These are phyloP conservation scores for Filobasidium uniguttulatum DNA, from an alignment of 1,284 basidiomycete species.

Conservation along the genomic window DNA sequence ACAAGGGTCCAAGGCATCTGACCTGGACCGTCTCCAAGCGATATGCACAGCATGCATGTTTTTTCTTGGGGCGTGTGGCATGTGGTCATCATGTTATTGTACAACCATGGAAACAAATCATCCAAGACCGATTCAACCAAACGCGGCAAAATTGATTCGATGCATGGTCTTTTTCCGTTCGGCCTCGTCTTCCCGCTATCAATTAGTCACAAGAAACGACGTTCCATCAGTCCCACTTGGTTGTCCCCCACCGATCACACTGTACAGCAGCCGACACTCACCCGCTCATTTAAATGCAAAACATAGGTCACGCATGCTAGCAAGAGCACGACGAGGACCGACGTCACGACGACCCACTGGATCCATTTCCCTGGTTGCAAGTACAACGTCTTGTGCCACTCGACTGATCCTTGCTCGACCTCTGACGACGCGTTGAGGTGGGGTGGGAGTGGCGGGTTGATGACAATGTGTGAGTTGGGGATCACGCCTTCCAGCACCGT, in stretches of 20 bases:
- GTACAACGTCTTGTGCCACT: constrained; percentile 82
- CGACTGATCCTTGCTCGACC: constrained; percentile 25
- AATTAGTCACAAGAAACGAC: not conserved
- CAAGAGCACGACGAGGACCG: constrained; percentile 57
- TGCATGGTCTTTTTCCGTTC: constrained; percentile 76
- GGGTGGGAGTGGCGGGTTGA: constrained; percentile 51
- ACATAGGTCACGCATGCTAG: constrained; percentile 73
- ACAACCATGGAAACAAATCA: too few species aligned
- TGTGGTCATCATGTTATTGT: too few species aligned
- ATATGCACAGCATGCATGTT: too few species aligned
- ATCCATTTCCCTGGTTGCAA: constrained; percentile 94
- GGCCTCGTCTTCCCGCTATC: constrained; percentile 75
- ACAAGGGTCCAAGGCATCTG: not conserved
- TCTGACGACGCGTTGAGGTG: constrained; percentile 9
- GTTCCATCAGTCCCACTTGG: not conserved
- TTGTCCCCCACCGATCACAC: not conserved
- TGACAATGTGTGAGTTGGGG: constrained; percentile 93
- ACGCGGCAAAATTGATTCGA: constrained; percentile 91
- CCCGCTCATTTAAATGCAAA: constrained; percentile 84
- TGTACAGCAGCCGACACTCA: constrained; percentile 22
- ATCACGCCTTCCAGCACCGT: constrained; percentile 93
- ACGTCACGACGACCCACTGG: constrained; percentile 82
- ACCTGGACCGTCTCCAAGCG: too few species aligned
- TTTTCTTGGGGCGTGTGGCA: too few species aligned
- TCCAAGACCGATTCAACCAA: too few species aligned